Evolutionary conservation across 2,329 filamentous ascomycete genomes (phyloP).

Genomic region (Furcasterigmium sp.): DNA sequence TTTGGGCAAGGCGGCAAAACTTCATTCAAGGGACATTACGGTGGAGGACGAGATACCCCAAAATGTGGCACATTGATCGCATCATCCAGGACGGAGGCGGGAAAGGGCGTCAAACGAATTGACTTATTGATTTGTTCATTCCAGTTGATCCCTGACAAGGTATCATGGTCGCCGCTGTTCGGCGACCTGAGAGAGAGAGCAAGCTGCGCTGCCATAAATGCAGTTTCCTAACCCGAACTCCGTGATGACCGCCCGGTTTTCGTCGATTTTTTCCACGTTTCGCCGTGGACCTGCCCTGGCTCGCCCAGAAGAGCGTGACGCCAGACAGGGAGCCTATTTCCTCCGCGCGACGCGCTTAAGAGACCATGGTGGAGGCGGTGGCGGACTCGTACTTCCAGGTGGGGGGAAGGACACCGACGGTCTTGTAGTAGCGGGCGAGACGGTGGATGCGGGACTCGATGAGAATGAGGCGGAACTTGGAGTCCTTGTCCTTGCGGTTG

Average conservation of each 20-base stretch:
- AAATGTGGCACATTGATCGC: not conserved
- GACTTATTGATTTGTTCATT: constrained; percentile 5
- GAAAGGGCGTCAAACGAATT: constrained; percentile 1
- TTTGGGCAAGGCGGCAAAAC: not conserved
- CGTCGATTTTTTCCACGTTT: constrained; percentile 6
- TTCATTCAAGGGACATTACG: not conserved
- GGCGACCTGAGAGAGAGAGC: constrained; percentile 10
- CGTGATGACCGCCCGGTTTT: constrained; percentile 25
- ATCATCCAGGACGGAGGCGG: constrained; percentile 1
- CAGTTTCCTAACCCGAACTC: constrained; percentile 39
- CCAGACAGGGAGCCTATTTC: not conserved
- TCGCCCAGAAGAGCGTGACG: constrained; percentile 1
- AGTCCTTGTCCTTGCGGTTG: constrained; percentile 99
- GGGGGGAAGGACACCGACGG: constrained; percentile 75
- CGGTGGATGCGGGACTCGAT: constrained; percentile 99
- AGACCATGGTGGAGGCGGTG: constrained; percentile 89
- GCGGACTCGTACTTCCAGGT: constrained; percentile 99
- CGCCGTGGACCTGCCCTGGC: no score
- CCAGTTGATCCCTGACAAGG: not conserved
- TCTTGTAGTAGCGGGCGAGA: constrained; percentile 99
- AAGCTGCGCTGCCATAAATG: constrained; percentile 40
- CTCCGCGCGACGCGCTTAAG: constrained; percentile 51
- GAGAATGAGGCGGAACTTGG: constrained; percentile 99
- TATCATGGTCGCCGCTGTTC: constrained; percentile 5
- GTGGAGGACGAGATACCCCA: constrained; percentile 1